phyloP scores from a whole-genome alignment of 306 rosid species.

The Myrica gale region DNA sequence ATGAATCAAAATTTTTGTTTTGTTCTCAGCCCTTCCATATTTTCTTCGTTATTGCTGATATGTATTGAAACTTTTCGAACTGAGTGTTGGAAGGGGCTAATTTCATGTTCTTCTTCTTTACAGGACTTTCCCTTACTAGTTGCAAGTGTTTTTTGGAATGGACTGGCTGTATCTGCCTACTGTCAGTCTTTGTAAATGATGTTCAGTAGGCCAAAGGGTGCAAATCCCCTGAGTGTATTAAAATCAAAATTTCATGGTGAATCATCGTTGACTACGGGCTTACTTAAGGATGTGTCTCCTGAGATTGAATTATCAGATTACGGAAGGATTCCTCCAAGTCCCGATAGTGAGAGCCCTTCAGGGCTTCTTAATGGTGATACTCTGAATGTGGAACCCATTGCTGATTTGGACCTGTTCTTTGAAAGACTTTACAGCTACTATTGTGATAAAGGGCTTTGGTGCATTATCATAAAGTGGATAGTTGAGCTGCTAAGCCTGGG shows the following conservation, averaged over 20 bases:
- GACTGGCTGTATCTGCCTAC: conserved; percentile 55
- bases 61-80: background rate
- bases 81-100: conserved; percentile 25
- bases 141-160: conserved; percentile 58
- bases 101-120: conserved; percentile 18
- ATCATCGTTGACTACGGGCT: conserved; percentile 53
- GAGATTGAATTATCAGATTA: conserved; percentile 78
- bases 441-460: conserved; percentile 94
- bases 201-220: conserved; percentile 57
- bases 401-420: conserved; percentile 92
- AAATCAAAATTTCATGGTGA: conserved; percentile 53
- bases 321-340: conserved; percentile 59
- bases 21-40: background rate
- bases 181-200: conserved; percentile 65
- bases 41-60: background rate
- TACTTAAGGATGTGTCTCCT: conserved; percentile 57
- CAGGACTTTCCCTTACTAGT: conserved; percentile 33
- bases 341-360: conserved; percentile 86
- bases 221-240: conserved; percentile 44
- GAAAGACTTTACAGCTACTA: conserved; percentile 88
- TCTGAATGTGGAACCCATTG: conserved; percentile 65
- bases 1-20: background rate
- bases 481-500: conserved; percentile 87
- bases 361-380: conserved; percentile 81
- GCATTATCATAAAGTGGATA: conserved; percentile 82